phyloP scores from a whole-genome alignment of 768 basidiomycete genomes.

The Trametes punicea region DNA sequence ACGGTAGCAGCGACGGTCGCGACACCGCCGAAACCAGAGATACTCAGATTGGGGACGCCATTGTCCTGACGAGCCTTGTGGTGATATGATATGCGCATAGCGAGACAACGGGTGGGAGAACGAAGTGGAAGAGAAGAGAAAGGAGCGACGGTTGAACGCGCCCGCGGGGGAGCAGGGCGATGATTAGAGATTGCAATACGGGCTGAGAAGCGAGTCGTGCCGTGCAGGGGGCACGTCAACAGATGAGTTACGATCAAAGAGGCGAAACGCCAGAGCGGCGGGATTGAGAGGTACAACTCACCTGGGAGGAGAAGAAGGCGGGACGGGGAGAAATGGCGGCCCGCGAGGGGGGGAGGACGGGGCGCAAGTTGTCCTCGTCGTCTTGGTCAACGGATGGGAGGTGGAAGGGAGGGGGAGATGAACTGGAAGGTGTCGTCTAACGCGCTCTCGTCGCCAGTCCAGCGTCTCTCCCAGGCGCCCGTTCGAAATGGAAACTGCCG shows the following conservation, averaged over 20 bases:
- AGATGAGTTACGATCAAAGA: conserved; percentile 1
- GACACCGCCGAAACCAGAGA: conserved; percentile 1
- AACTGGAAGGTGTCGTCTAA: neutral
- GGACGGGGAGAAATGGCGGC: neutral
- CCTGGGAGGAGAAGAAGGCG: neutral
- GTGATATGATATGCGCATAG: conserved; percentile 16
- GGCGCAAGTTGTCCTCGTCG: conserved; percentile 11
- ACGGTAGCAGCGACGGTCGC: neutral
- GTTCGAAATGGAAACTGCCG: conserved; percentile 17
- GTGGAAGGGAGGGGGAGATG: neutral
- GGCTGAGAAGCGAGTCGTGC: neutral
- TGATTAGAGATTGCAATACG: conserved; percentile 14
- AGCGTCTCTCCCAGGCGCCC: neutral
- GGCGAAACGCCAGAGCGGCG: neutral
- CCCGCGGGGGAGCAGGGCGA: conserved; percentile 12
- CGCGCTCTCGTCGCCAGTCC: neutral
- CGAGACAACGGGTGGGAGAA: neutral
- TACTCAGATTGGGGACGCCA: neutral
- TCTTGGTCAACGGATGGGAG: conserved; percentile 15
- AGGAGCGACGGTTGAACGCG: conserved; percentile 20
- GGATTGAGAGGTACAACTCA: neutral
- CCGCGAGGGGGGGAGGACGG: conserved; percentile 7
- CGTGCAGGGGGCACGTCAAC: conserved; percentile 2
- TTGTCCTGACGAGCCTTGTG: conserved; percentile 7
- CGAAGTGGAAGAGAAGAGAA: conserved; percentile 14